Conservation (phyloP, 1,284 basidiomycete species). For the Ustilago hordei region DNA sequence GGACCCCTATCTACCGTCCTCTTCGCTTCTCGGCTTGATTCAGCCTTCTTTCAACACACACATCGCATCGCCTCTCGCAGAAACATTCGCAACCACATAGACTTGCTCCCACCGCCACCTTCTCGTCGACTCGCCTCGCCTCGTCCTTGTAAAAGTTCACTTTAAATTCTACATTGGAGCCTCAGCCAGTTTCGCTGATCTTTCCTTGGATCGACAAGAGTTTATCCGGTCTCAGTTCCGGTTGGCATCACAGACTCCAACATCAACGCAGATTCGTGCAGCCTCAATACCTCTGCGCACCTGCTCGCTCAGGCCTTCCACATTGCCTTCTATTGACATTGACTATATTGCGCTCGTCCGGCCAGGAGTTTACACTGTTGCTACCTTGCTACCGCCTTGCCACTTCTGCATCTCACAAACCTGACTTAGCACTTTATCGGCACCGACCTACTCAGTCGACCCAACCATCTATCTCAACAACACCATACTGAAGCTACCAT, state of each 20-base stretch:
- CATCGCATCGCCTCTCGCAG: not conserved
- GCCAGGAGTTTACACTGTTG: not conserved
- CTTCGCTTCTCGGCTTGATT: not conserved
- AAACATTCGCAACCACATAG: not conserved
- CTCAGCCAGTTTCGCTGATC: not conserved
- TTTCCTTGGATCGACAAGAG: too few species aligned
- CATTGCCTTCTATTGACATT: not conserved
- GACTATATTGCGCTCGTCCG: not conserved
- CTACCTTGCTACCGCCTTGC: not conserved
- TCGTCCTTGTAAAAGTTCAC: not conserved
- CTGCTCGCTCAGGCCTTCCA: not conserved
- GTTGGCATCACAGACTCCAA: not conserved
- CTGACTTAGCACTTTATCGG: not conserved
- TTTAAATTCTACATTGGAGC: not conserved
- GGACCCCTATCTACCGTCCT: slow-evolving; percentile 1
- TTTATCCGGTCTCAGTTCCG: not conserved
- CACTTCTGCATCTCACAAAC: not conserved
- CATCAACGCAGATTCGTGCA: not conserved
- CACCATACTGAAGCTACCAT: not conserved
- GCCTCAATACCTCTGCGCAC: not conserved
- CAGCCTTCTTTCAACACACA: not conserved
- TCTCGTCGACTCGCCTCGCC: not conserved
- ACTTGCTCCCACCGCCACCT: not conserved
- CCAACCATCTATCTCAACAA: not conserved
- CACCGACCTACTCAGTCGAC: not conserved